Percentiles rank a stretch among this genome's conserved stretches.
phyloP scores from a whole-genome alignment of 176 grass and related monocot species.

The Rhynchospora pubera region DNA sequence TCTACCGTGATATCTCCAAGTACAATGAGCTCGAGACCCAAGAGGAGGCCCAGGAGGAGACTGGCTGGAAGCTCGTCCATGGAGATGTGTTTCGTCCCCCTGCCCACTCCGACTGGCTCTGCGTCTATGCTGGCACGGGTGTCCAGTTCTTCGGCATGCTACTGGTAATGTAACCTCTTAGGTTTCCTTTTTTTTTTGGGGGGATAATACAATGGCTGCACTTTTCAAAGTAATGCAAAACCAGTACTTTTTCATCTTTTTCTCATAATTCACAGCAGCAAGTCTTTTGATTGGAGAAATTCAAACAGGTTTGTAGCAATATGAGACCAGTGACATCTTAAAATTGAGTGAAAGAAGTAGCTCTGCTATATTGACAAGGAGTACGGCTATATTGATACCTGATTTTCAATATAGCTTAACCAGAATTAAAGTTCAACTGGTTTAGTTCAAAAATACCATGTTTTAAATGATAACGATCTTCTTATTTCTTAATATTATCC shows the following conservation, averaged over 20 bases:
- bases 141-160: constrained; percentile 85
- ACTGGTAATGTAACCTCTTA: constrained; percentile 26
- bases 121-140: constrained; percentile 83
- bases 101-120: constrained; percentile 58
- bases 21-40: constrained; percentile 88
- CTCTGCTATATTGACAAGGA: background rate
- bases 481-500: background rate
- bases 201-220: background rate
- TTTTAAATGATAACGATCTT: background rate
- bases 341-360: background rate
- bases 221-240: too few relatives aligned
- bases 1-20: constrained; percentile 87
- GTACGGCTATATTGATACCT: background rate
- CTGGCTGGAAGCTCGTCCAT: constrained; percentile 91
- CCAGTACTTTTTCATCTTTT: too few relatives aligned
- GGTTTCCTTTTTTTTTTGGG: background rate
- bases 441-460: background rate
- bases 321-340: background rate
- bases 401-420: background rate
- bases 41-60: constrained; percentile 90
- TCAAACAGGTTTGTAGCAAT: background rate
- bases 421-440: background rate
- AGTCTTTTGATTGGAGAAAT: background rate
- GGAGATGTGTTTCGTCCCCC: constrained; percentile 79
- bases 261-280: too few relatives aligned